Base-by-base conservation (phyloP, 352 stramenopile species). In the Phytophthora pistaciae region DNA sequence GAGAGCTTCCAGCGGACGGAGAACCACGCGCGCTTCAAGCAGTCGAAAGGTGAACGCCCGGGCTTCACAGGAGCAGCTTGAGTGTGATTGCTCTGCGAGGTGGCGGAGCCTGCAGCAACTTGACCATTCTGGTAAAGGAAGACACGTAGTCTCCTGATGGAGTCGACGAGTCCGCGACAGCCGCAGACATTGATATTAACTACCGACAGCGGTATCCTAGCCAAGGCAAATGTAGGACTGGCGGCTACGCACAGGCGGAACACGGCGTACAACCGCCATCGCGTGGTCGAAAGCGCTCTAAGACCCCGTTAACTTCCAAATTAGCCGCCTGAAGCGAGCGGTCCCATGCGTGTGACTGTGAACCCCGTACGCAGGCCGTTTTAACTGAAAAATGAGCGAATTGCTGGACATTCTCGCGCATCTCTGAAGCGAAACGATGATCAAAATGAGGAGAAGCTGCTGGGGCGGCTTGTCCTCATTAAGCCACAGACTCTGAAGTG, bases 1-100 rank as follows among this genome's bases (percentile, higher is more conserved):
- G 70, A 57, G 6, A 82, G 56, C 3, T 56, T 63, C 53, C 62
- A 82, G 14, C 74, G 74, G 5, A 77, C 8, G 3, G 56, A 21
- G 25, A 65, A 55, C 73, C 73, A 80, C 11, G 8, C 40, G 1
- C 69, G 69, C 25, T 70, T 70, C 49, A 67, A 36, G 40, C 56
- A 56, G 36, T 59, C 49, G 42, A 71, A 64, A 6, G 25, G 38
- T 2, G 68, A 58, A 3, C 3, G 40, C 6, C 38, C 21, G 20
- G 27, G 1, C 13, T 53, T 59, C 16, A 20, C 8, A 54, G 14
- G 8, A n/a, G 38, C 38, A 4, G 33, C 25, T 44, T 54, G 60
- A 10, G 38, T 11, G n/a, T 18, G 29, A 14, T 42, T 20, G 14
- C 20, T 53, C 46, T 53, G 33, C 54, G 20, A 14, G 16, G 8